Conservation (phyloP, 2,329 filamentous ascomycete genomes). For the Sporothrix inflata region DNA sequence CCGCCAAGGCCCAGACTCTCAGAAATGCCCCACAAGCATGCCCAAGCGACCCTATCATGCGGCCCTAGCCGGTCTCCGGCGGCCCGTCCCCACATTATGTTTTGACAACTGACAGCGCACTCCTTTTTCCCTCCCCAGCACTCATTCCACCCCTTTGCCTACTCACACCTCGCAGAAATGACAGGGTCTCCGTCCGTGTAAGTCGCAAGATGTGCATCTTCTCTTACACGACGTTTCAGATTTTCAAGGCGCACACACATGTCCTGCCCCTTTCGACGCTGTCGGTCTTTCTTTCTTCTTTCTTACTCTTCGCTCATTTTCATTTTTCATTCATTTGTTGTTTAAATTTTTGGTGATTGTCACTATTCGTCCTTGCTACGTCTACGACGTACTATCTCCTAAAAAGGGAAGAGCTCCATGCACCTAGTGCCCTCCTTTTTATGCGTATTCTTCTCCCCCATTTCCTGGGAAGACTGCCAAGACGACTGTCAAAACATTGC, state of each 20-base stretch:
- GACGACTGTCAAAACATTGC: background rate
- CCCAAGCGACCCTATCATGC: background rate
- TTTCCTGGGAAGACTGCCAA: slow-evolving; percentile 4
- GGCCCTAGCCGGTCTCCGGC: background rate
- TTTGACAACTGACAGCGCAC: background rate
- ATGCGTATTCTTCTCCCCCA: background rate
- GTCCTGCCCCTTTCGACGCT: background rate
- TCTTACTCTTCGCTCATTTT: background rate
- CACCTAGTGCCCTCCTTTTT: background rate
- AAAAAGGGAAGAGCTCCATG: too few relatives aligned
- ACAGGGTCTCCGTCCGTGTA: background rate
- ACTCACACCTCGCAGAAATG: background rate
- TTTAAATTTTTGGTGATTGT: too few relatives aligned
- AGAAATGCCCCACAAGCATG: background rate
- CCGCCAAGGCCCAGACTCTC: background rate
- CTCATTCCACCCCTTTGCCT: background rate
- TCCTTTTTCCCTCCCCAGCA: too few relatives aligned
- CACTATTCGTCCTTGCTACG: background rate
- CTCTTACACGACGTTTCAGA: slow-evolving; percentile 19
- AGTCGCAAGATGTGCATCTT: slow-evolving; percentile 20
- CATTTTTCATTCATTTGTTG: too few relatives aligned
- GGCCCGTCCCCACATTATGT: slow-evolving; percentile 1
- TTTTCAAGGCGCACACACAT: background rate
- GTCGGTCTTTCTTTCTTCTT: background rate
- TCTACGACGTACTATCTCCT: too few relatives aligned